These are phyloP conservation scores for Panicum miliaceum DNA, from an alignment of 176 grass and related monocot genomes.

Conservation along the genomic window DNA sequence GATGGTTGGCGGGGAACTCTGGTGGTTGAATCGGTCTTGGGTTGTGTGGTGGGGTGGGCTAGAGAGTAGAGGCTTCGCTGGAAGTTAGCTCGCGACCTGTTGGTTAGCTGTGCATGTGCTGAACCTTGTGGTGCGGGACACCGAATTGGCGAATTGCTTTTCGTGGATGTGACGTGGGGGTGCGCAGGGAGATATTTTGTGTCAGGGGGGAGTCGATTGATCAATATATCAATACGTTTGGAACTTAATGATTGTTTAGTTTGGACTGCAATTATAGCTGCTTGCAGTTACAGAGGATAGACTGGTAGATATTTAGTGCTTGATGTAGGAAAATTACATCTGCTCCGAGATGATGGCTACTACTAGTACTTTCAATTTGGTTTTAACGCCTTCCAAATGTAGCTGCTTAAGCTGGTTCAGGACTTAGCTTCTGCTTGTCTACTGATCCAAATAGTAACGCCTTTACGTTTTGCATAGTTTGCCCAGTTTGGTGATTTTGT, in stretches of 20 bases:
- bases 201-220: background rate
- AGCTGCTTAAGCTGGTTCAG: background rate
- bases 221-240: background rate
- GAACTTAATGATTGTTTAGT: background rate
- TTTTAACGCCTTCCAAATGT: slow-evolving; percentile 10
- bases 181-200: background rate
- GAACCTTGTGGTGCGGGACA: background rate
- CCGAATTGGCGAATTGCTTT: slow-evolving; percentile 19
- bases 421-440: background rate
- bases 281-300: background rate
- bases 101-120: slow-evolving; percentile 23
- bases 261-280: background rate
- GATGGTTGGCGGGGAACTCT: background rate
- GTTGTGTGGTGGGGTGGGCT: background rate
- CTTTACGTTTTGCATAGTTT: background rate
- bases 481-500: background rate
- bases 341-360: background rate
- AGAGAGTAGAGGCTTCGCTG: slow-evolving; percentile 15
- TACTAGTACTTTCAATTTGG: background rate
- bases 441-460: background rate
- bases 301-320: background rate
- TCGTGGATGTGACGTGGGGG: background rate
- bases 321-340: background rate
- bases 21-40: slow-evolving; percentile 16
- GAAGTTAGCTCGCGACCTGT: slow-evolving; percentile 39